A percentile compares a stretch with the other conserved stretches of the same genome.
Conservation (phyloP, 2,329 filamentous ascomycete species). For the Colletotrichum lentis region DNA sequence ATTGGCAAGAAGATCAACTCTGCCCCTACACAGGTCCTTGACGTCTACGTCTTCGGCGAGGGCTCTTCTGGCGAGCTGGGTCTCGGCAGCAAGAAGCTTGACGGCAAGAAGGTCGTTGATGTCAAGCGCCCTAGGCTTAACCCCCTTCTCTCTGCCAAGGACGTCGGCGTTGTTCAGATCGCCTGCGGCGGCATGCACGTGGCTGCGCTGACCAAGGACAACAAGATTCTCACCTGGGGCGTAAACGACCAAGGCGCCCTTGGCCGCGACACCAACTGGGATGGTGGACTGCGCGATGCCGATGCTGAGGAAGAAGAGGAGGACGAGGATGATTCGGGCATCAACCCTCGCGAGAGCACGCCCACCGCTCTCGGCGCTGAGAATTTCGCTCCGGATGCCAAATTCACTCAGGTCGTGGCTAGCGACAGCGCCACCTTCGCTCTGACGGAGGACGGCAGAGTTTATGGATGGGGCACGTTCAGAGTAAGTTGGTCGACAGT, state of each 20-base stretch:
- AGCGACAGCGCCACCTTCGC: conserved; percentile 80
- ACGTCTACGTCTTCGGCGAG: conserved; percentile 83
- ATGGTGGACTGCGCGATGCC: conserved; percentile 67
- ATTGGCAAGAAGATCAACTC: conserved; percentile 58
- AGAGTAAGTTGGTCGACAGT: conserved; percentile 47
- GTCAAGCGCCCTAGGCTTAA: conserved; percentile 79
- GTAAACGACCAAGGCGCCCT: conserved; percentile 87
- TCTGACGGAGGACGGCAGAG: conserved; percentile 75
- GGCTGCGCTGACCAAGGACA: conserved; percentile 78
- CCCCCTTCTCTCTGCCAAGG: conserved; percentile 62
- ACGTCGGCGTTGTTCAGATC: conserved; percentile 75
- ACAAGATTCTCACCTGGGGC: conserved; percentile 85
- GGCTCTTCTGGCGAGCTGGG: conserved; percentile 84
- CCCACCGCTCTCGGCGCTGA: conserved; percentile 68
- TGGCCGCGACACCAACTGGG: conserved; percentile 75
- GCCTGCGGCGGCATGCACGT: conserved; percentile 85
- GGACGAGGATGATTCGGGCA: conserved; percentile 68
- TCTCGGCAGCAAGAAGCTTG: conserved; percentile 71
- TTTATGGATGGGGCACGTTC: conserved; percentile 89
- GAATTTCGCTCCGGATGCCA: conserved; percentile 67
- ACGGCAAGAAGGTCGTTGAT: conserved; percentile 69
- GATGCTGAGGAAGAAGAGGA: conserved; percentile 51
- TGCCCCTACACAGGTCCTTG: conserved; percentile 68
- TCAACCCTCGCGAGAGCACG: conserved; percentile 78
- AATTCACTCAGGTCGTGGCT: conserved; percentile 72